These are phyloP conservation scores for Phylloporus scabripes DNA, from an alignment of 768 basidiomycete genomes.

Conservation along the genomic window DNA sequence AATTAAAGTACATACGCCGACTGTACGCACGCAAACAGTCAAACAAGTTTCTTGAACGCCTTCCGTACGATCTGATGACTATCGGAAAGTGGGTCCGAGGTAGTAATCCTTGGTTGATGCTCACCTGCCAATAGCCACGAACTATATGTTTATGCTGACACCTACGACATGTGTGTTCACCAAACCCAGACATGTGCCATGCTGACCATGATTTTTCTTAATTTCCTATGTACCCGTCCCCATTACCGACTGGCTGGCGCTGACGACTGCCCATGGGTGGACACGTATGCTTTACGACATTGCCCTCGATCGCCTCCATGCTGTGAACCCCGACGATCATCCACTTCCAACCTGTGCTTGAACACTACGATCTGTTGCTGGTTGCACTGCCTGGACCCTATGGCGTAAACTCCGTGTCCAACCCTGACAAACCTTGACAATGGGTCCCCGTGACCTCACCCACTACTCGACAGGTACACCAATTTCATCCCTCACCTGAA, in stretches of 20 bases:
- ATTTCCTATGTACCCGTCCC: background rate
- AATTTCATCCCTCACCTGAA: conserved; percentile 63
- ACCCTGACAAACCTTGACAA: background rate
- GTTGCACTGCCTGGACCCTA: background rate
- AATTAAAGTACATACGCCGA: background rate
- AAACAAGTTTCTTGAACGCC: conserved; percentile 65
- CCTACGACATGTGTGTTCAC: conserved; percentile 55
- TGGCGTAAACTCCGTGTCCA: background rate
- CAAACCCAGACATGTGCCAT: background rate
- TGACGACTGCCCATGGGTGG: background rate
- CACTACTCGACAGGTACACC: conserved; percentile 38
- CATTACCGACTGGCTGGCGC: background rate
- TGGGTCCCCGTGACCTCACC: background rate
- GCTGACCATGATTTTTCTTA: conserved; percentile 4
- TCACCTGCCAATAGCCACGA: conserved; percentile 54
- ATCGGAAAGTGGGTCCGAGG: conserved; percentile 70
- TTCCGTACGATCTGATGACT: conserved; percentile 78
- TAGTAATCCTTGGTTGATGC: background rate
- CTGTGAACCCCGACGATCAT: conserved; percentile 7
- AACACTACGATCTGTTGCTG: background rate
- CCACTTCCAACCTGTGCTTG: background rate
- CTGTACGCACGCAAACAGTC: conserved; percentile 35
- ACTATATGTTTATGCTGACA: conserved; percentile 63
- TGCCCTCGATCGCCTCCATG: background rate
- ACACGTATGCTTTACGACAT: background rate